A percentile compares a stretch with the other conserved stretches of the same genome.
phyloP scores from a whole-genome alignment of 495 filamentous ascomycete genomes.

The Melanomma pulvis-pyrius region DNA sequence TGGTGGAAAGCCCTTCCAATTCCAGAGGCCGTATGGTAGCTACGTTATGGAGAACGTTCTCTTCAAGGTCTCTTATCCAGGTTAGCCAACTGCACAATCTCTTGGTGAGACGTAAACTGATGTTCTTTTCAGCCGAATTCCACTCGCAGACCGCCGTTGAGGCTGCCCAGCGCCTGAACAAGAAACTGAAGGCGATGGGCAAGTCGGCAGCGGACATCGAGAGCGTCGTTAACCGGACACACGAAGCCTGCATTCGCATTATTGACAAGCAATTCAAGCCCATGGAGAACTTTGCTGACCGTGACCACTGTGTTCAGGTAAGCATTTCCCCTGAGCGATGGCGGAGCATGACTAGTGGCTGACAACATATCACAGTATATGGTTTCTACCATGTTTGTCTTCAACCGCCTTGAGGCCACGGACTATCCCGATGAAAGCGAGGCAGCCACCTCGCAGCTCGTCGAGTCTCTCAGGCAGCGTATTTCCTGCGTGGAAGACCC shows the following conservation, averaged over 20 bases:
- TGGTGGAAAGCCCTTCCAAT: constrained; percentile 85
- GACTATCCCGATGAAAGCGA: constrained; percentile 93
- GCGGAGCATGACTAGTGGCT: constrained; percentile 19
- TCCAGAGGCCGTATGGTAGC: constrained; percentile 93
- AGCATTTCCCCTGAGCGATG: constrained; percentile 2
- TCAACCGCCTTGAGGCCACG: constrained; percentile 83
- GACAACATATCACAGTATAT: constrained; percentile 66
- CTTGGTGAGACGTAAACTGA: constrained; percentile 4
- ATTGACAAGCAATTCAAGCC: constrained; percentile 99
- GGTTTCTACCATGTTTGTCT: constrained; percentile 92
- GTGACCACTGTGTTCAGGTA: constrained; percentile 95
- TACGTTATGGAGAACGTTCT: constrained; percentile 99
- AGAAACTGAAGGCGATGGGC: constrained; percentile 76
- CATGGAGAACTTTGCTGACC: constrained; percentile 99
- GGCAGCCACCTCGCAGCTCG: constrained; percentile 83
- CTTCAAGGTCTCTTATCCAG: constrained; percentile 98
- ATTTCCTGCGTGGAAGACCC: constrained; percentile 96
- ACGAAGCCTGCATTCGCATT: constrained; percentile 97
- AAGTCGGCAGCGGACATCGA: constrained; percentile 96
- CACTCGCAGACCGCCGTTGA: constrained; percentile 99
- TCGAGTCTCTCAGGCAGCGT: constrained; percentile 86
- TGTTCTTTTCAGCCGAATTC: constrained; percentile 73
- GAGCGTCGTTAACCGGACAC: constrained; percentile 87
- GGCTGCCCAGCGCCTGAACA: constrained; percentile 83
- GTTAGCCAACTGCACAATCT: constrained; percentile 52